phyloP scores from a whole-genome alignment of 306 rosid genomes.

The Herpetospermum pedunculosum region DNA sequence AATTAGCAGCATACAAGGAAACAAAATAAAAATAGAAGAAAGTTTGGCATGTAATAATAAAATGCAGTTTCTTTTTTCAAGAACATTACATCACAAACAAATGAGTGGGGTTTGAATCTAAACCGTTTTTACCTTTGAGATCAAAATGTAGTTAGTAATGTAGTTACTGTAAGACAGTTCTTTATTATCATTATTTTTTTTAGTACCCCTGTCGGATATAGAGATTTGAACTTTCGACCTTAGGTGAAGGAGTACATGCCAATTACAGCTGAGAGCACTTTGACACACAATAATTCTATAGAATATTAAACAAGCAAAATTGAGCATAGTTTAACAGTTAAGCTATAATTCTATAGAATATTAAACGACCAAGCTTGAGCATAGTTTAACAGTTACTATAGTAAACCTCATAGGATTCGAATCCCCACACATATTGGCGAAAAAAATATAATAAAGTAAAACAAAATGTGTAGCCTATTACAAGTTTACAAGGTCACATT shows the following conservation, averaged over 20 bases:
- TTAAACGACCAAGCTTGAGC: no score
- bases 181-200: no score
- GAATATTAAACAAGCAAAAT: not conserved
- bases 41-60: not conserved
- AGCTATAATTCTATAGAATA: no score
- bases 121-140: not conserved
- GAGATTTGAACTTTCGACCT: no score
- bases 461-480: not conserved
- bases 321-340: not conserved
- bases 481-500: not conserved
- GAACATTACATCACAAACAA: not conserved
- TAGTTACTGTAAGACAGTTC: no score
- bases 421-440: not conserved
- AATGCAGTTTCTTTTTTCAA: not conserved
- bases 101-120: not conserved
- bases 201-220: no score
- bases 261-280: no score
- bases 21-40: not conserved
- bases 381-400: no score
- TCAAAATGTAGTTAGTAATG: not conserved
- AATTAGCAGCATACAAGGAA: not conserved
- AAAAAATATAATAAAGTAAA: not conserved
- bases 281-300: not conserved
- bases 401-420: not conserved
- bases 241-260: no score